Conservation (phyloP, 2,329 filamentous ascomycete species). For the Pseudogymnoascus sp. region DNA sequence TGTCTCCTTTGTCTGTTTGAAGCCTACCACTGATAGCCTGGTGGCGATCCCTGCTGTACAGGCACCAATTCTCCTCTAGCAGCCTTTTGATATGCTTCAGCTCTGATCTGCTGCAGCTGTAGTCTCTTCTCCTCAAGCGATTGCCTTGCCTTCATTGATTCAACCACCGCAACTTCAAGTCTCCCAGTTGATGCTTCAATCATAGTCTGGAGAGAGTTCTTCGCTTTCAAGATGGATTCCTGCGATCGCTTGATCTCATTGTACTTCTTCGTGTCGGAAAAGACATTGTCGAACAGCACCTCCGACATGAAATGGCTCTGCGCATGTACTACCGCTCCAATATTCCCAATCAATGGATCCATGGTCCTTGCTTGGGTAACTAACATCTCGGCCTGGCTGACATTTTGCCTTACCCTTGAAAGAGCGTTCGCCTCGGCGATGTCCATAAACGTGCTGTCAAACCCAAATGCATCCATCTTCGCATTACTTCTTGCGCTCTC, state of each 20-base stretch:
- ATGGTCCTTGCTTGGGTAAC: constrained; percentile 36
- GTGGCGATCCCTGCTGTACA: neutral
- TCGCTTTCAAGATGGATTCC: constrained; percentile 32
- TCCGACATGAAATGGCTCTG: constrained; percentile 43
- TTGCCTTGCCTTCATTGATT: constrained; percentile 25
- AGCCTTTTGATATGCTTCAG: constrained; percentile 36
- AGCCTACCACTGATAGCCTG: neutral
- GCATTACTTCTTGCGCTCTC: constrained; percentile 38
- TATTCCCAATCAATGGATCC: constrained; percentile 33
- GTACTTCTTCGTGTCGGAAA: constrained; percentile 46
- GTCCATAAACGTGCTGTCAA: constrained; percentile 40
- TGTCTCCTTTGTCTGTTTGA: neutral
- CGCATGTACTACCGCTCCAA: constrained; percentile 38
- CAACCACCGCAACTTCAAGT: constrained; percentile 25
- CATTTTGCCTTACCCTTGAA: constrained; percentile 38
- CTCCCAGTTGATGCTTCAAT: constrained; percentile 29
- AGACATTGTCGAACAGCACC: constrained; percentile 50
- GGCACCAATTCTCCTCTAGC: constrained; percentile 16
- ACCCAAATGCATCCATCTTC: constrained; percentile 42
- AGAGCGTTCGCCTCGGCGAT: constrained; percentile 50
- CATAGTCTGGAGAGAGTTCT: constrained; percentile 29
- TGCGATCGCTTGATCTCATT: constrained; percentile 43
- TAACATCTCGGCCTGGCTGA: constrained; percentile 36
- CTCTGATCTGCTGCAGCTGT: constrained; percentile 40
- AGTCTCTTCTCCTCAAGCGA: constrained; percentile 32